Evolutionary conservation across 768 basidiomycete species (phyloP), one percentile per base, ranked within the genome.

Genomic region (Boletus coccyginus): DNA sequence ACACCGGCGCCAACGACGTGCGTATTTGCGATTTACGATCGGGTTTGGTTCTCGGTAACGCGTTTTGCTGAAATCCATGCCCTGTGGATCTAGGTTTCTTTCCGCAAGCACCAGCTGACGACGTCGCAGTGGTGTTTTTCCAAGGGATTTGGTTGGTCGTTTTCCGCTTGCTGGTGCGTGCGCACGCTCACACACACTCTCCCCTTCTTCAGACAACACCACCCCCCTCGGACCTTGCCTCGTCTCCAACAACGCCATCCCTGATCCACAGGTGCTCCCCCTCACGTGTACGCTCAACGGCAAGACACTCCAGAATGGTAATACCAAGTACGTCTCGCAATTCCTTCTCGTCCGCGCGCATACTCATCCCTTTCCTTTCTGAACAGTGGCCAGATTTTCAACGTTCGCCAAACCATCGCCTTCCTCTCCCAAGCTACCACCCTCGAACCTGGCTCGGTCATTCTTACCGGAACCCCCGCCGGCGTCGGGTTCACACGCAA

Each of bases 81-180:
- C 17, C 38, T 29, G 42, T 19, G 6, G 14, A 24, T 56, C 3
- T 53, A 68, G 67, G 80, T 90, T 3, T 92, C 91, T 6, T 92
- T 93, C 81, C 82, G 93, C 41, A 84, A 86, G 60, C 86, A 88
- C 63, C 93, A 94, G 68, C 75, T 89, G 73, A 82, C 83, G 5
- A 85, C 87, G 11, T 86, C 87, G 1, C 93, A 95, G 62, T 95
- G 93, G 92, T 77, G 81, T 32, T 94, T 92, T 72, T 92, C 90
- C 29, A 95, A 95, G 71, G 80, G 87, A 41, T 95, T 92, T 62
- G 92, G 91, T 87, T 55, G 27, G 79, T 62, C 41, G 17, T 14
- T 17, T 42, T 31, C 7, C 11, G 29, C 11, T 27, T 7, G 3
- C 10, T 27, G 2, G 9, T 14, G 29, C 16, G 10, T 12, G 3